These are phyloP conservation scores for Thelonectria olida DNA, from an alignment of 2,329 filamentous ascomycete genomes.

Conservation along the genomic window DNA sequence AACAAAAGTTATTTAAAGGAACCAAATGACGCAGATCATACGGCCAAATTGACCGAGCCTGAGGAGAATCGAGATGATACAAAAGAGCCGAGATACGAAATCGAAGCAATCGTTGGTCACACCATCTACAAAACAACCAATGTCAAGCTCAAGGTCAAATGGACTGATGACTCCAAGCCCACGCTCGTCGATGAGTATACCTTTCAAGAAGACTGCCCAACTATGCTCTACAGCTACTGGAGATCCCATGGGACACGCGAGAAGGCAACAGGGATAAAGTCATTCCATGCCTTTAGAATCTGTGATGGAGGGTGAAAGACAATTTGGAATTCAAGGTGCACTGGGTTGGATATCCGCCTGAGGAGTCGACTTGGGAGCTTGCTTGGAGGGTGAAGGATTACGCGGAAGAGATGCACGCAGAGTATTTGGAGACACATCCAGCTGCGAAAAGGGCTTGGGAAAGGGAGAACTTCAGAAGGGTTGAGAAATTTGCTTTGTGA, in stretches of 20 bases:
- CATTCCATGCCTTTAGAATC: not conserved
- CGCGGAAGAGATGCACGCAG: not conserved
- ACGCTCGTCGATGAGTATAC: not conserved
- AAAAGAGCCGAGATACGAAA: not conserved
- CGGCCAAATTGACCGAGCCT: not conserved
- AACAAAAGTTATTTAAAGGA: not conserved
- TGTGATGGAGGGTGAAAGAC: not conserved
- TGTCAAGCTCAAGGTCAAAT: not conserved
- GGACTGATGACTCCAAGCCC: not conserved
- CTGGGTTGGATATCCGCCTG: not conserved
- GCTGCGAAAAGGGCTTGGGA: too few species aligned
- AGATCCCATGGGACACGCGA: not conserved
- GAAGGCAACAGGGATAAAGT: not conserved
- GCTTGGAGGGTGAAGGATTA: not conserved
- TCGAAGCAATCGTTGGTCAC: not conserved
- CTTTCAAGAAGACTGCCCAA: not conserved
- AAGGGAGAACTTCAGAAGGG: too few species aligned
- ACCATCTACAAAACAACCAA: not conserved
- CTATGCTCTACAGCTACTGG: not conserved
- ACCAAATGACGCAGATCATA: not conserved
- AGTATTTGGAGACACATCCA: too few species aligned
- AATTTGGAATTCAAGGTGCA: not conserved
- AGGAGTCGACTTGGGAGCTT: not conserved
- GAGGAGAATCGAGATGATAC: not conserved
- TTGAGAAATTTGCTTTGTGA: too few species aligned